Percentiles rank a stretch among this genome's conserved stretches.
These are phyloP conservation scores for Kazachstania bromeliacearum DNA, from an alignment of 805 yeast species.

Conservation along the genomic window DNA sequence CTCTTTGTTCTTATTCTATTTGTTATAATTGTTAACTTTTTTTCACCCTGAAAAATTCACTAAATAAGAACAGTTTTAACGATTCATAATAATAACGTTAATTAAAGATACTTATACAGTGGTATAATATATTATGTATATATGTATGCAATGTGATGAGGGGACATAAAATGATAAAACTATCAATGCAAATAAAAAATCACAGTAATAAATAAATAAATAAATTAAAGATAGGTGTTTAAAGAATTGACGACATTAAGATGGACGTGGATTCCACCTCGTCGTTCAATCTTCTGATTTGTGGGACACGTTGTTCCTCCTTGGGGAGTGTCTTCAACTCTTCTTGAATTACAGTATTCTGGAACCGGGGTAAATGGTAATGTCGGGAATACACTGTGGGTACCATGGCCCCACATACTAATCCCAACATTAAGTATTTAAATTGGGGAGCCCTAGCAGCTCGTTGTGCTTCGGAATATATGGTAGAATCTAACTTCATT, in stretches of 20 bases:
- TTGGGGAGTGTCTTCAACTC: slow-evolving; percentile 1
- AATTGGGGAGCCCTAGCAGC: slow-evolving; percentile 20
- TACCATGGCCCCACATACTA: slow-evolving; percentile 22
- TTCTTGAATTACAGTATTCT: slow-evolving; percentile 5
- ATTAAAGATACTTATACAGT: background rate
- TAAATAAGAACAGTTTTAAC: no score
- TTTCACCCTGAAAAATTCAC: background rate
- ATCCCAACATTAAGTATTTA: slow-evolving; percentile 19
- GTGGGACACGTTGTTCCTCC: slow-evolving; percentile 1
- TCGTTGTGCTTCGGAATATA: slow-evolving; percentile 22
- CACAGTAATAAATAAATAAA: background rate
- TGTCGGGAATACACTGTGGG: slow-evolving; percentile 19
- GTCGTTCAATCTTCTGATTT: background rate
- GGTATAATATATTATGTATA: background rate
- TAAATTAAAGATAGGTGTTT: no score
- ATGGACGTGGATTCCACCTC: slow-evolving; percentile 3
- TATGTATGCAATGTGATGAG: background rate
- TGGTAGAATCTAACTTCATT: slow-evolving; percentile 22
- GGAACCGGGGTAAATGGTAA: slow-evolving; percentile 12
- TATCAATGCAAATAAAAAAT: no score
- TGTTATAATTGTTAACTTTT: background rate
- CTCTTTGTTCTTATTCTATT: background rate
- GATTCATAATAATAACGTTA: background rate
- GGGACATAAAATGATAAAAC: background rate
- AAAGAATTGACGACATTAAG: slow-evolving; percentile 19